Conservation (phyloP, 2,329 filamentous ascomycete species). For the Ophiostoma australiae region DNA sequence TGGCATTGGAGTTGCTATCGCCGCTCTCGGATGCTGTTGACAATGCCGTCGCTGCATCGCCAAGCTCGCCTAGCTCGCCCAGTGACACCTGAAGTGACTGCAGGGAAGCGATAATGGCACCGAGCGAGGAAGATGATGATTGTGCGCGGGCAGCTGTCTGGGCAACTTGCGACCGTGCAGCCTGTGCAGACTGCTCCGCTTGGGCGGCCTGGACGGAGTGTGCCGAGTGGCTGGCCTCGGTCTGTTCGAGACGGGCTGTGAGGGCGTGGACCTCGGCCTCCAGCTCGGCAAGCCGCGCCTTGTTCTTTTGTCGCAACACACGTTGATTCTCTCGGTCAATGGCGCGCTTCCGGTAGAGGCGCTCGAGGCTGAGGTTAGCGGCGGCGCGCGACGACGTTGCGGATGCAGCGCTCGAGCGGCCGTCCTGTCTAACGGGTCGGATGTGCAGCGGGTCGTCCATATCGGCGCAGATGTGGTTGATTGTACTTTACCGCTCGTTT, state of each 20-base stretch:
- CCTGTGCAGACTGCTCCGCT: neutral
- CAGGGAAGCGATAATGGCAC: conserved; percentile 20
- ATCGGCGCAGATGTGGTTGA: neutral
- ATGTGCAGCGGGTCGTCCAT: conserved; percentile 20
- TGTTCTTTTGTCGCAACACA: conserved; percentile 25
- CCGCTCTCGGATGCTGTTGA: conserved; percentile 13
- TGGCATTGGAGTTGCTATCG: conserved; percentile 4
- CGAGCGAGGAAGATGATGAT: conserved; percentile 19
- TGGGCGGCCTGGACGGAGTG: neutral
- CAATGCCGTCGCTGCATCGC: neutral
- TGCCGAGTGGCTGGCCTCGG: conserved; percentile 18
- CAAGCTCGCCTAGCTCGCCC: conserved; percentile 10
- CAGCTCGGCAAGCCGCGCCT: conserved; percentile 24
- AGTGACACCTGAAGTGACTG: conserved; percentile 22
- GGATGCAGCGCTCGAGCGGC: conserved; percentile 17
- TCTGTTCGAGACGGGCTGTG: conserved; percentile 19
- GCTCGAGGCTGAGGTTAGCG: conserved; percentile 24
- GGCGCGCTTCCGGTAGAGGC: conserved; percentile 25
- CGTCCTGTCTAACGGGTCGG: conserved; percentile 24
- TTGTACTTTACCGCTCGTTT: neutral
- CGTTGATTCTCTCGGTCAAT: conserved; percentile 26
- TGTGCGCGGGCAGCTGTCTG: conserved; percentile 19
- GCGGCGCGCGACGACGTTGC: conserved; percentile 23
- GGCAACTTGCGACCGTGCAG: conserved; percentile 2
- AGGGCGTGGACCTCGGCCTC: conserved; percentile 21